Percentiles rank a stretch among this genome's conserved stretches.
Conservation (phyloP, 805 yeast genomes). For the Sungouiella thailandica region DNA sequence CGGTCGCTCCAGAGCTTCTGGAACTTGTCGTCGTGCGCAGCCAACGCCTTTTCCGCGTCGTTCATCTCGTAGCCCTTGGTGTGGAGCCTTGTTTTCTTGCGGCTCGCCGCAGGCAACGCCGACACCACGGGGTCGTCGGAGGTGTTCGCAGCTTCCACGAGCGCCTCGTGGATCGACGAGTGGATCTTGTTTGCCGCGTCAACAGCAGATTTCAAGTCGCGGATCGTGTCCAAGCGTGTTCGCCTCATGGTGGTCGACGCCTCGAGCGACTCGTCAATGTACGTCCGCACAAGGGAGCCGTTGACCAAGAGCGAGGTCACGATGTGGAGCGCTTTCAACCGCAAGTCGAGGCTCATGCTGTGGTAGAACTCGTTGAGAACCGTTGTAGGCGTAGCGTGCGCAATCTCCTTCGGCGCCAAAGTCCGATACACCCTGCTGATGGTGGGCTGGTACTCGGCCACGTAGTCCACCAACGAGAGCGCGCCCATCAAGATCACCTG, state of each 20-base stretch:
- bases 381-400: slow-evolving; percentile 44
- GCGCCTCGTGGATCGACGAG: slow-evolving; percentile 16
- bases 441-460: slow-evolving; percentile 47
- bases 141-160: slow-evolving; percentile 11
- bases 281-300: slow-evolving; percentile 53
- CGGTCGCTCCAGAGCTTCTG: slow-evolving; percentile 42
- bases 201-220: slow-evolving; percentile 50
- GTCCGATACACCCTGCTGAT: slow-evolving; percentile 47
- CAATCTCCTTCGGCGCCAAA: slow-evolving; percentile 51
- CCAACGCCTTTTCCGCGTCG: slow-evolving; percentile 33
- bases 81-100: slow-evolving; percentile 23
- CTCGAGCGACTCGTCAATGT: slow-evolving; percentile 67
- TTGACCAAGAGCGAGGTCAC: slow-evolving; percentile 58
- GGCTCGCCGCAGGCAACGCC: slow-evolving; percentile 10
- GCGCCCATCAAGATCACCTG: slow-evolving; percentile 71
- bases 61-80: slow-evolving; percentile 36
- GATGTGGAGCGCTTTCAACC: slow-evolving; percentile 55
- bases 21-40: slow-evolving; percentile 40
- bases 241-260: slow-evolving; percentile 58
- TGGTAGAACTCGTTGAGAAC: slow-evolving; percentile 53
- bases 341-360: slow-evolving; percentile 46
- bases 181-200: slow-evolving; percentile 46
- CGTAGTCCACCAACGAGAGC: slow-evolving; percentile 53
- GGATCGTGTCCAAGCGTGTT: slow-evolving; percentile 57
- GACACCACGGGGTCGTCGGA: not conserved